phyloP scores from a whole-genome alignment of 1,284 basidiomycete genomes.

The Rhodotorula sp. region DNA sequence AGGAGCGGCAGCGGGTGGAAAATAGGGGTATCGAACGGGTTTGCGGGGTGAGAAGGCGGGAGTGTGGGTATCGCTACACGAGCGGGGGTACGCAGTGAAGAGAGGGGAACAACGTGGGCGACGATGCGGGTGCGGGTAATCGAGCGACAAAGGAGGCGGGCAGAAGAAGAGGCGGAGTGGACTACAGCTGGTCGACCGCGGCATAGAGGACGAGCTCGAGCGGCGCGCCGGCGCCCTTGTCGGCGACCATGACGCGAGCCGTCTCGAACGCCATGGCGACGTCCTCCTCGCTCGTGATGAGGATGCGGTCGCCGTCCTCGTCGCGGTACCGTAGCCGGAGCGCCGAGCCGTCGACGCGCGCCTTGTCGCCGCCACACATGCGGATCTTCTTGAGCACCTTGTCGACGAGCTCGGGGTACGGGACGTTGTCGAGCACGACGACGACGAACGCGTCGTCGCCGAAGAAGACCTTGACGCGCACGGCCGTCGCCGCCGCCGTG shows the following conservation, averaged over 20 bases:
- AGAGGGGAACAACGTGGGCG: background rate
- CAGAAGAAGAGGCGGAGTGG: background rate
- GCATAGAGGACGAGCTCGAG: constrained; percentile 27
- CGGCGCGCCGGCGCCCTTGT: constrained; percentile 4
- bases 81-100: background rate
- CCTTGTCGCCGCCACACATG: constrained; percentile 65
- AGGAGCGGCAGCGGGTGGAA: no score
- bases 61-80: no score
- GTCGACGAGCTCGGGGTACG: constrained; percentile 79
- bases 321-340: constrained; percentile 84
- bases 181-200: constrained; percentile 11
- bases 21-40: no score
- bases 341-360: constrained; percentile 62
- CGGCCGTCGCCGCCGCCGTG: constrained; percentile 37
- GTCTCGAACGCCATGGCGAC: constrained; percentile 82
- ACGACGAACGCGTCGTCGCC: constrained; percentile 90
- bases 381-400: constrained; percentile 90
- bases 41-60: no score
- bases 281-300: constrained; percentile 81
- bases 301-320: constrained; percentile 86
- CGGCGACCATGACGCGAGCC: constrained; percentile 21
- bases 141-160: no score
- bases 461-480: constrained; percentile 65
- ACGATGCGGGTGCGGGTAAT: no score
- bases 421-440: constrained; percentile 74